Evolutionary conservation across 345 rosid genomes (phyloP).

Genomic region (Citrus australasica): DNA sequence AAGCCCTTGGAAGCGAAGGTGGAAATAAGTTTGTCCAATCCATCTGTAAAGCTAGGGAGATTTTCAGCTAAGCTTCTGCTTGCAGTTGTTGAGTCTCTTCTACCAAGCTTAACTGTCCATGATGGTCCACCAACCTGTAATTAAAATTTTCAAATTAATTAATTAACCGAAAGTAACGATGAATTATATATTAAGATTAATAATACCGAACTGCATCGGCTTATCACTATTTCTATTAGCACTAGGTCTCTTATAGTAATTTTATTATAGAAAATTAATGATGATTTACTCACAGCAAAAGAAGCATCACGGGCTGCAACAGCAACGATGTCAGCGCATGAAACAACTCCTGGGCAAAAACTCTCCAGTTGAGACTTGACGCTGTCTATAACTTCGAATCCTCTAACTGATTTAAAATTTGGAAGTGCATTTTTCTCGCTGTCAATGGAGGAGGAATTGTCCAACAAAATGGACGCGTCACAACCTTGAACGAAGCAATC

Average conservation of each 20-base stretch:
- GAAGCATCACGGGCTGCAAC: slow-evolving; percentile 59
- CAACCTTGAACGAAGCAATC: slow-evolving; percentile 63
- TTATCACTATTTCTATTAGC: slow-evolving; percentile 16
- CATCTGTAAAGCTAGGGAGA: slow-evolving; percentile 39
- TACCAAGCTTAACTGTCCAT: too few species aligned
- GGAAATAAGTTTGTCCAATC: slow-evolving; percentile 32
- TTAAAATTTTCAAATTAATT: too few species aligned
- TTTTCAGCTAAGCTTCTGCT: slow-evolving; percentile 28
- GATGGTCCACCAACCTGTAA: too few species aligned
- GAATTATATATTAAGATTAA: too few species aligned
- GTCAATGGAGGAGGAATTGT: slow-evolving; percentile 23
- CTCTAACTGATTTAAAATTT: neutral
- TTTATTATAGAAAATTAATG: too few species aligned
- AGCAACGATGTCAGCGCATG: slow-evolving; percentile 63
- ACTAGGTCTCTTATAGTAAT: slow-evolving; percentile 15
- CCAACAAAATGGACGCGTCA: slow-evolving; percentile 49
- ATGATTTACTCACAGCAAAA: slow-evolving; percentile 19
- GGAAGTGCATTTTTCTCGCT: slow-evolving; percentile 26
- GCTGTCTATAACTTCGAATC: slow-evolving; percentile 21
- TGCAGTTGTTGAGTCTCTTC: slow-evolving; percentile 33
- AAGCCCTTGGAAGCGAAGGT: slow-evolving; percentile 45
- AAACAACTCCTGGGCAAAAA: slow-evolving; percentile 52
- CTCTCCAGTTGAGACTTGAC: slow-evolving; percentile 49
- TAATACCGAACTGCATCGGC: too few species aligned
- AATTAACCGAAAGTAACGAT: too few species aligned